A percentile compares a stretch with the other conserved stretches of the same genome.
Evolutionary conservation across 305 asterid species (phyloP).

Genomic region (Nicotiana rustica): DNA sequence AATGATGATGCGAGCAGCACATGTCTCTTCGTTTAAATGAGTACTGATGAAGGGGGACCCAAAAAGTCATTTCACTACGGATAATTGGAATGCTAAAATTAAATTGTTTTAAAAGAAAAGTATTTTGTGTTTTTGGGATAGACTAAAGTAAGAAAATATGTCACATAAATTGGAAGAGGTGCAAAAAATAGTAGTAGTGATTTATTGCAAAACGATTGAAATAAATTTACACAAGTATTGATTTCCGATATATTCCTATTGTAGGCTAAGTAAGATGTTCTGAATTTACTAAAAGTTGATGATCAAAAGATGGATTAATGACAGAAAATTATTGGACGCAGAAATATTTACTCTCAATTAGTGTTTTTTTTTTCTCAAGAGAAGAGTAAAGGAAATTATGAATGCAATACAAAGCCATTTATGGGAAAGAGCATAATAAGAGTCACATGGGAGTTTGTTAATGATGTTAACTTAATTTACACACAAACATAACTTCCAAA

Average conservation of each 20-base stretch:
- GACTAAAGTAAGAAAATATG: too few species aligned
- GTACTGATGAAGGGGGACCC: too few species aligned
- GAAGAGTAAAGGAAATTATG: neutral
- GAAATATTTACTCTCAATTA: neutral
- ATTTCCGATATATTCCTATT: neutral
- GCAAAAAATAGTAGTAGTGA: too few species aligned
- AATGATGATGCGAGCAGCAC: too few species aligned
- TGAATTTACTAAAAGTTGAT: neutral
- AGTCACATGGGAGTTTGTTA: constrained; percentile 51
- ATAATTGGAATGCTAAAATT: too few species aligned
- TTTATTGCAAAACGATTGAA: neutral
- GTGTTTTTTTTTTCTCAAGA: too few species aligned
- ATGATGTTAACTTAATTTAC: constrained; percentile 62
- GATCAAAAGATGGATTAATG: neutral
- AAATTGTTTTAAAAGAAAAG: too few species aligned
- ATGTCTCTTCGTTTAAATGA: too few species aligned
- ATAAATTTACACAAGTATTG: neutral
- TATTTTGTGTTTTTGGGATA: too few species aligned
- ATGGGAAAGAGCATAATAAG: constrained; percentile 30
- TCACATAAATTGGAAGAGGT: too few species aligned
- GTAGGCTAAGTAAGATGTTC: neutral
- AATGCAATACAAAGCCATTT: too few species aligned
- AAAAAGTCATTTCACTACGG: too few species aligned
- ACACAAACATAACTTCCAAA: constrained; percentile 41
- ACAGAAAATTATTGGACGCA: neutral